Percentiles rank a stretch among this genome's conserved stretches.
These are phyloP conservation scores for Stramenopiles sp. DNA, from an alignment of 352 stramenopile genomes.

Conservation along the genomic window DNA sequence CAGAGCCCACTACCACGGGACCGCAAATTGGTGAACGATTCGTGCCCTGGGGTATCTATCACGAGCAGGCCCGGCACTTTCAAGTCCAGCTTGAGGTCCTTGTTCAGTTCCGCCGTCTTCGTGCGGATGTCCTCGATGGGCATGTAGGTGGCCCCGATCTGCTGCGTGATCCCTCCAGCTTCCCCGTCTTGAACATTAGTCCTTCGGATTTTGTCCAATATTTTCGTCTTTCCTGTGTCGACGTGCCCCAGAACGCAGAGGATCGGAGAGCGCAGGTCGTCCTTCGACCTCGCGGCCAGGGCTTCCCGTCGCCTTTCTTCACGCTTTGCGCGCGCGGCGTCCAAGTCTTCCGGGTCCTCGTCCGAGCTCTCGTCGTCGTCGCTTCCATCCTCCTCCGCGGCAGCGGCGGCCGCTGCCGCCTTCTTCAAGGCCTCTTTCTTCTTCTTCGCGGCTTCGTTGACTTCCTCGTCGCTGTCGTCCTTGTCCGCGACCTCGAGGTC, in stretches of 20 bases:
- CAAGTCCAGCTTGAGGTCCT: conserved; percentile 51
- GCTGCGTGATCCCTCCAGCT: conserved; percentile 93
- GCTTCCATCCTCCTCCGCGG: conserved; percentile 34
- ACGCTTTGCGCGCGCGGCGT: too few relatives aligned
- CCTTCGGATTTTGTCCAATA: conserved; percentile 97
- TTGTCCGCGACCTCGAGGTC: conserved; percentile 1
- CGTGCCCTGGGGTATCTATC: conserved; percentile 98
- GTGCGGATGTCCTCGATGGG: conserved; percentile 67
- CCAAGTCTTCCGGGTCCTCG: too few relatives aligned
- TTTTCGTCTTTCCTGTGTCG: conserved; percentile 94
- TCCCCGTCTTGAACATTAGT: conserved; percentile 89
- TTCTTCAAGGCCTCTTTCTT: neutral
- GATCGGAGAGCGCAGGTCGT: conserved; percentile 93
- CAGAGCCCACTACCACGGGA: conserved; percentile 85
- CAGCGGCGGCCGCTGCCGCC: neutral
- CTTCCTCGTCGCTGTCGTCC: conserved; percentile 14
- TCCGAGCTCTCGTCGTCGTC: conserved; percentile 30
- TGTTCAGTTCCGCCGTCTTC: conserved; percentile 45
- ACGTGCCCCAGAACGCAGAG: conserved; percentile 98
- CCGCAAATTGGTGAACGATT: conserved; percentile 96
- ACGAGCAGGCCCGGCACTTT: conserved; percentile 74
- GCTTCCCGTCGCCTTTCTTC: conserved; percentile 50
- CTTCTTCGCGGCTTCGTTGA: conserved; percentile 3
- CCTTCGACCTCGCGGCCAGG: conserved; percentile 54
- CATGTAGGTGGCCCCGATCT: conserved; percentile 88